Evolutionary conservation across 1,139 yeast genomes (phyloP).

Genomic region (Zygosaccharomyces sapae): DNA sequence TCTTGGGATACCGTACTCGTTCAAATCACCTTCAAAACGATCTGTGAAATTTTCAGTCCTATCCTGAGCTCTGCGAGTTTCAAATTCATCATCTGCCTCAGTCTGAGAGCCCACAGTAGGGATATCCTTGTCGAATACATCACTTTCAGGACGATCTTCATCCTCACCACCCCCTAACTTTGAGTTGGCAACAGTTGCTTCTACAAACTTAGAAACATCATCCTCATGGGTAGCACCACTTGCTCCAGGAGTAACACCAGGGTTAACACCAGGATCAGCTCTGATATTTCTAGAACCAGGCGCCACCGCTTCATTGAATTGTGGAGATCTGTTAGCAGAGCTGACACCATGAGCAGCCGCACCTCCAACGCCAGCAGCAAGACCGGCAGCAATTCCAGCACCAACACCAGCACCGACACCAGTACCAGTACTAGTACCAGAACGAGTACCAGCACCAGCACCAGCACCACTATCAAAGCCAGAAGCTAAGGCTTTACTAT

Average conservation of each 20-base stretch:
- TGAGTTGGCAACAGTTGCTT: constrained; percentile 26
- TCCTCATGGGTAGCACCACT: constrained; percentile 17
- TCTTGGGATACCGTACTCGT: constrained; percentile 41
- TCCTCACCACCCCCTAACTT: constrained; percentile 18
- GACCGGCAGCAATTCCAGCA: background rate
- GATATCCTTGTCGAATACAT: constrained; percentile 36
- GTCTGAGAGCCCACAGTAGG: constrained; percentile 36
- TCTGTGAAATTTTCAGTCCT: constrained; percentile 28
- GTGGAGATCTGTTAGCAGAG: constrained; percentile 40
- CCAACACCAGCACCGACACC: background rate
- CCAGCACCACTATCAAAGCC: background rate
- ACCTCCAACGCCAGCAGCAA: background rate
- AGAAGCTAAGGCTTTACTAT: background rate
- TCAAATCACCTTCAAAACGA: constrained; percentile 34
- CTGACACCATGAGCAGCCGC: constrained; percentile 35
- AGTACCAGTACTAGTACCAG: background rate
- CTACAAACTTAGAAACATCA: constrained; percentile 26
- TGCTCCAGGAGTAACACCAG: background rate
- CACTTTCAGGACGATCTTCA: constrained; percentile 31
- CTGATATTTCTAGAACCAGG: constrained; percentile 37
- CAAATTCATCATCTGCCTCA: constrained; percentile 38
- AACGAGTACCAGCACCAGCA: background rate
- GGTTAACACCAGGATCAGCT: constrained; percentile 12
- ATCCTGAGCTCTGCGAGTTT: constrained; percentile 33
- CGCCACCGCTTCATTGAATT: constrained; percentile 37